A percentile compares a stretch with the other conserved stretches of the same genome.
Conservation (phyloP, 2,329 filamentous ascomycete species). For the Cladosporium sp. region DNA sequence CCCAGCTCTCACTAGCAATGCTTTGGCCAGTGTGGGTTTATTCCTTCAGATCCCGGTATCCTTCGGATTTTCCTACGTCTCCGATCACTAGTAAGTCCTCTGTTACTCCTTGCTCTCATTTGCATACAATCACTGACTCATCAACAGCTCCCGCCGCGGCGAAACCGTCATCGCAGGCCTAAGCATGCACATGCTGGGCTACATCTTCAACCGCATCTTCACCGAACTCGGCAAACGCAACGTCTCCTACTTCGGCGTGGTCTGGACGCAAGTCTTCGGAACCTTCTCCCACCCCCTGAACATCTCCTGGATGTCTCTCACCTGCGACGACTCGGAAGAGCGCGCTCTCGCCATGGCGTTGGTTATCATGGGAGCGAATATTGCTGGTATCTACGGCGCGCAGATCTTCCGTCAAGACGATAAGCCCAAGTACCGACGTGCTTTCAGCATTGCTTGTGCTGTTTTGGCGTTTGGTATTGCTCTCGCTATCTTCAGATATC, state of each 20-base stretch:
- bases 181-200: slow-evolving; percentile 46
- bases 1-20: slow-evolving; percentile 27
- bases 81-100: slow-evolving; percentile 49
- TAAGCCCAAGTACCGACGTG: slow-evolving; percentile 47
- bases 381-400: slow-evolving; percentile 56
- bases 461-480: slow-evolving; percentile 42
- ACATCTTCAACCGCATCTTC: slow-evolving; percentile 52
- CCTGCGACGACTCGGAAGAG: slow-evolving; percentile 54
- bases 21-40: slow-evolving; percentile 30
- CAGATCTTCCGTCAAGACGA: slow-evolving; percentile 56
- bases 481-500: slow-evolving; percentile 39
- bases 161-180: slow-evolving; percentile 50
- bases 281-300: slow-evolving; percentile 55
- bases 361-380: slow-evolving; percentile 60
- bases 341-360: slow-evolving; percentile 56
- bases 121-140: neutral
- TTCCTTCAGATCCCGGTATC: slow-evolving; percentile 45
- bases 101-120: neutral
- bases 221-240: slow-evolving; percentile 41
- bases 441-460: slow-evolving; percentile 44
- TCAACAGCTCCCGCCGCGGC: slow-evolving; percentile 42
- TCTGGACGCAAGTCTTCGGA: slow-evolving; percentile 53
- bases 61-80: slow-evolving; percentile 49
- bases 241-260: slow-evolving; percentile 50
- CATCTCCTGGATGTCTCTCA: slow-evolving; percentile 56